Percentiles rank a stretch among this genome's conserved stretches.
Conservation (phyloP, 768 basidiomycete genomes). For the Leccinum disarticulatum region DNA sequence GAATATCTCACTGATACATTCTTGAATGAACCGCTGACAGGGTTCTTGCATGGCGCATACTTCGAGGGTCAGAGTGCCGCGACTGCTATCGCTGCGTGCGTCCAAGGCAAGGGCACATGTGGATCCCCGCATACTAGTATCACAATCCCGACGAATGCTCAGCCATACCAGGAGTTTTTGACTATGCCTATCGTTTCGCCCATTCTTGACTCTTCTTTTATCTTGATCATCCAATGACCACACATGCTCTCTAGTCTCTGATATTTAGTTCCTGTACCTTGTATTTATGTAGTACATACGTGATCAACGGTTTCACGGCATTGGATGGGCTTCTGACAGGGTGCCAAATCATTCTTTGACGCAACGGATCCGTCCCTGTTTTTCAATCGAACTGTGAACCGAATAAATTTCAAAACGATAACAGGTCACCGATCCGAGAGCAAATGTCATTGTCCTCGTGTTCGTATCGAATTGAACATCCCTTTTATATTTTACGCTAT, state of each 20-base stretch:
- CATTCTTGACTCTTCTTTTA: background rate
- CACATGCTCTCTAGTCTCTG: background rate
- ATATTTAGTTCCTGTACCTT: background rate
- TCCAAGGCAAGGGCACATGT: constrained; percentile 30
- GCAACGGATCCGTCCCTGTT: too few relatives aligned
- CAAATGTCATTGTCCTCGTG: too few relatives aligned
- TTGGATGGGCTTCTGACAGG: too few relatives aligned
- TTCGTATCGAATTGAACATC: too few relatives aligned
- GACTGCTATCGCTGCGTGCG: constrained; percentile 41
- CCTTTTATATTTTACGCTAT: too few relatives aligned
- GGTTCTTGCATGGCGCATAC: constrained; percentile 60
- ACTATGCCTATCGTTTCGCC: background rate
- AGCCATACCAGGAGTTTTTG: constrained; percentile 31
- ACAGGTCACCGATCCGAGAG: too few relatives aligned
- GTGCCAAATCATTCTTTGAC: too few relatives aligned
- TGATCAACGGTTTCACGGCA: too few relatives aligned
- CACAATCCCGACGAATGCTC: constrained; percentile 31
- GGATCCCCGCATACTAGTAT: constrained; percentile 23
- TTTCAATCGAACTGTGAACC: too few relatives aligned
- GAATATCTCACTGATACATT: background rate
- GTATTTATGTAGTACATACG: background rate
- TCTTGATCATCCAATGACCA: background rate
- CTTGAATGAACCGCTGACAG: constrained; percentile 25
- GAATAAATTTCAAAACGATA: too few relatives aligned
- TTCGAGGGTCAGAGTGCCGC: constrained; percentile 50